Base-by-base conservation (phyloP, 805 yeast genomes). In the Kazachstania kunashirensis region DNA sequence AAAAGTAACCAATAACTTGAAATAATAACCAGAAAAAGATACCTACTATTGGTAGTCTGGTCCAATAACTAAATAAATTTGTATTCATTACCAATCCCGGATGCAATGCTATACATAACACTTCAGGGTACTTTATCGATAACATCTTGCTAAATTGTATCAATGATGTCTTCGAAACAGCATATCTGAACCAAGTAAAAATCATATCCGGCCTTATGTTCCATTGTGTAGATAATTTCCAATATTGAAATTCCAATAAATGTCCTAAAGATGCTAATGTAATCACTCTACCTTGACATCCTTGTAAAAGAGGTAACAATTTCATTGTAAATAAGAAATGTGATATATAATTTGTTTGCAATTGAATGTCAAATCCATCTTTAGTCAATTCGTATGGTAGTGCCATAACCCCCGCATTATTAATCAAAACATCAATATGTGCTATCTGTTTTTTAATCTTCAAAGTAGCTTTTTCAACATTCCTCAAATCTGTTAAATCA, bases 1-100 rank as follows among this genome's bases (percentile, higher is more conserved):
- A 71, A 30, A 80, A 56, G 46, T 61, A 73, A 1, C 83, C 84
- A 50, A 83, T 75, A 6, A 79, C 50, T 51, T 81, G 84, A 54
- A 83, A 81, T 8, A 73, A 56, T 27, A 79, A 58, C 84, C 88
- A 77, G 46, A 81, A 81, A 24, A 79, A 48, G 1, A 75, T 67
- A 0, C 95, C 95, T n/a, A 84, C 67, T 4, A 84, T 62, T 0
- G 94, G 94, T 12, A 80, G 62, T 38, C 84, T 62, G 2, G 89
- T 82, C 77, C 86, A 80, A 53, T 80, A 82, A 31, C 79, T 66
- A 53, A 80, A 81, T 32, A 80, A 56, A 46, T 79, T 79, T 2
- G 95, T 78, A 48, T 77, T 77, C 82, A 84, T 78, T n/a, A 83
- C 84, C 45, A 83, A 70, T 0, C 95, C 95, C 0, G 95, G 95